A percentile compares a stretch with the other conserved stretches of the same genome.
Conservation (phyloP, 805 yeast species). For the Lipomyces chichibuensis region DNA sequence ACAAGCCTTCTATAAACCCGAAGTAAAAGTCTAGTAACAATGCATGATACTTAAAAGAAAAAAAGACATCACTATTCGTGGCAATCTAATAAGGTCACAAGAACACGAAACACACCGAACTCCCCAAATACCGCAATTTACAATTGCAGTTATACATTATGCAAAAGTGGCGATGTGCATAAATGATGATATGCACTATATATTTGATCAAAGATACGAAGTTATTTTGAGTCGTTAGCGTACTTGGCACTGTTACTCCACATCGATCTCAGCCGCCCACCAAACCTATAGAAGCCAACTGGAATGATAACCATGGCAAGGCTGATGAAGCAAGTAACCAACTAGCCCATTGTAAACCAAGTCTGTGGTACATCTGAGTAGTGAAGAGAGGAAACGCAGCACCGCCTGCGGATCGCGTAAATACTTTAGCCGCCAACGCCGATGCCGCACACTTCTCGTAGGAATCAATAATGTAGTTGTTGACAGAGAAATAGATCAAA, state of each 20-base stretch:
- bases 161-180: neutral
- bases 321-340: slow-evolving; percentile 59
- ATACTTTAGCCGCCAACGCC: slow-evolving; percentile 65
- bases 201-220: neutral
- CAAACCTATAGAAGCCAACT: slow-evolving; percentile 52
- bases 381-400: slow-evolving; percentile 63
- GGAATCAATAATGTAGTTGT: slow-evolving; percentile 74
- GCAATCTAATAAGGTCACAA: neutral
- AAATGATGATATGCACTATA: neutral
- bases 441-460: slow-evolving; percentile 71
- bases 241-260: slow-evolving; percentile 32
- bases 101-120: neutral
- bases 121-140: neutral
- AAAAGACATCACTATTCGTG: no score
- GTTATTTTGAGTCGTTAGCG: slow-evolving; percentile 11
- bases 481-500: slow-evolving; percentile 69
- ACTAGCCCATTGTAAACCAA: slow-evolving; percentile 58
- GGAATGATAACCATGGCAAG: slow-evolving; percentile 57
- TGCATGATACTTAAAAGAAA: neutral
- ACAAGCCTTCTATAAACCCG: no score
- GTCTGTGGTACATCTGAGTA: slow-evolving; percentile 55
- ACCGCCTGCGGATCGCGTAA: slow-evolving; percentile 63
- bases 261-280: slow-evolving; percentile 46
- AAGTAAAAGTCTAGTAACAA: no score
- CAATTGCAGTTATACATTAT: neutral